Evolutionary conservation across 2,329 filamentous ascomycete genomes (phyloP), one percentile per base, ranked within the genome.

Genomic region (Fusarium sp.): DNA sequence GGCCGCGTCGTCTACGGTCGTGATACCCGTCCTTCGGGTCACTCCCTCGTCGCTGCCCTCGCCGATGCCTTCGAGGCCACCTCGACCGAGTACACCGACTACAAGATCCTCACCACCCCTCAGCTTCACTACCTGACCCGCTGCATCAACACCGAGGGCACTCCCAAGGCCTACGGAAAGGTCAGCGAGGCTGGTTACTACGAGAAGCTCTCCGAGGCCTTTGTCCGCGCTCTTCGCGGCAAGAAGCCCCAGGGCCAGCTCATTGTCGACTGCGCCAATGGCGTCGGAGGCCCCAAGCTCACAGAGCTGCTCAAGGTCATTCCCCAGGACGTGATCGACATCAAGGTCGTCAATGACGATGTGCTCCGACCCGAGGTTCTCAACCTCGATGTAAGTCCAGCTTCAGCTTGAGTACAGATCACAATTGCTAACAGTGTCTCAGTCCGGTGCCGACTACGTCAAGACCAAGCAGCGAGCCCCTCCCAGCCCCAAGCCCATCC

Each of bases 101-200:
- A 92, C 85, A 96, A 96, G 84, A 92, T 95, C 81, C 87, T 98
- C 79, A 98, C 96, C 14, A 99, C 96, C 5, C 96, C 96, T n/a
- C 96, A 98, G 85, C 89, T 99, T 67, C 96, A 99, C 86, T 99
- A 99, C 84, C 88, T 98, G 73, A 96, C 96, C 35, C 94, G 96
- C 74, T 97, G 95, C 83, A 90, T 95, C 84, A 99, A 99, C 85
- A 98, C 96, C 1, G 90, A 96, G 78, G 94, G 93, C 70, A 97
- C 94, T 3, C 92, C 93, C 64, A 92, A 95, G 76, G 90, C 94
- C 20, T 99, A 98, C 80, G 96, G 96, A 66, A 91, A 94, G 80
- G 90, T 94, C 62, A 97, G 93, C 71, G 96, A 98, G 85, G 87
- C 91, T 67, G 96, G 96, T 38, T 99, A 99, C 85, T 98, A 98